Percentiles rank a stretch among this genome's conserved stretches.
Evolutionary conservation across 345 rosid species (phyloP).

Genomic region (Gossypium thurberi): DNA sequence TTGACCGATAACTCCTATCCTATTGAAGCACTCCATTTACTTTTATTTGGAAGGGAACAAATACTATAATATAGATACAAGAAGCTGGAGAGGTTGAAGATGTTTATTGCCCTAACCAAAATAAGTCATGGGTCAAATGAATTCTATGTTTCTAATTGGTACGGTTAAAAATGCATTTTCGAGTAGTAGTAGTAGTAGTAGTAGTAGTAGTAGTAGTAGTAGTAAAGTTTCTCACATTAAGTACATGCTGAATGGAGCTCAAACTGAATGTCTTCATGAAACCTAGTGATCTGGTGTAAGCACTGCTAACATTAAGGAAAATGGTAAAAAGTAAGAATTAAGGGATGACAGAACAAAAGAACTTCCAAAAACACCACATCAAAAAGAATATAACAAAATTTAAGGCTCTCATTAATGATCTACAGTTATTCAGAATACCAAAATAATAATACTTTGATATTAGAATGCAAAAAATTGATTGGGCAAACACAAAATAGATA

Average conservation of each 20-base stretch:
- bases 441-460: background rate
- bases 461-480: background rate
- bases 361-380: background rate
- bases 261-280: conserved; percentile 27
- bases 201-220: background rate
- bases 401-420: background rate
- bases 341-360: background rate
- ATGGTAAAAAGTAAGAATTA: background rate
- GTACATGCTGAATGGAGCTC: conserved; percentile 18
- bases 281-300: conserved; percentile 58
- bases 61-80: background rate
- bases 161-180: background rate
- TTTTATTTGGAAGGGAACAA: background rate
- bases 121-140: background rate
- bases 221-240: conserved; percentile 36
- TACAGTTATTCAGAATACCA: background rate
- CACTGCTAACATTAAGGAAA: conserved; percentile 38
- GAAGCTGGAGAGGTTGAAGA: background rate
- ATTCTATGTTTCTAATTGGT: background rate
- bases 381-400: background rate
- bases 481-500: background rate
- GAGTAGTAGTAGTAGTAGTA: background rate
- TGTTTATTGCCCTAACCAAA: background rate
- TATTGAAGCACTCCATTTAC: background rate
- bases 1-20: too few species aligned